phyloP scores from a whole-genome alignment of 2,329 filamentous ascomycete genomes.

The Grosmannia penicillata region DNA sequence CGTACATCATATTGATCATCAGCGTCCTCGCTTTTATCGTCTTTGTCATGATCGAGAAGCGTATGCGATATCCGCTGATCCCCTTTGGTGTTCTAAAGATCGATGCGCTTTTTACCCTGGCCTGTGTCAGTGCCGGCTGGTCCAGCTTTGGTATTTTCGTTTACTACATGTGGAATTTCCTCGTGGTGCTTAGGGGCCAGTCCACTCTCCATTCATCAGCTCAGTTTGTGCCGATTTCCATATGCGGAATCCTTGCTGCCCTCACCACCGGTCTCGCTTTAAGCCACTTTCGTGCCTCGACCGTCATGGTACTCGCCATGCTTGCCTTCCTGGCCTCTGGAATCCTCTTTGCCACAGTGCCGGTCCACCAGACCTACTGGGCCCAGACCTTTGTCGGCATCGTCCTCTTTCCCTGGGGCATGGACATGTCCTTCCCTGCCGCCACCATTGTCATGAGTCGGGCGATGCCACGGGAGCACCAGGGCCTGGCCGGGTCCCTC shows the following conservation, averaged over 20 bases:
- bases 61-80: constrained; percentile 8
- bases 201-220: constrained; percentile 23
- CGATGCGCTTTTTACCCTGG: constrained; percentile 8
- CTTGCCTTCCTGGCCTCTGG: constrained; percentile 15
- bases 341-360: constrained; percentile 27
- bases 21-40: constrained; percentile 7
- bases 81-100: constrained; percentile 10
- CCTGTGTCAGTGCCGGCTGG: constrained; percentile 8
- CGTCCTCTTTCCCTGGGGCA: constrained; percentile 20
- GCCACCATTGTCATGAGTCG: constrained; percentile 39
- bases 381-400: constrained; percentile 24
- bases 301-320: constrained; percentile 29
- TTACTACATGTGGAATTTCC: constrained; percentile 10
- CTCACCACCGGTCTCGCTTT: constrained; percentile 28
- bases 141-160: constrained; percentile 11
- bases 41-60: constrained; percentile 9
- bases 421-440: constrained; percentile 33
- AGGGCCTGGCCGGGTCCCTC: constrained; percentile 33
- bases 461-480: constrained; percentile 28
- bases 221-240: constrained; percentile 24
- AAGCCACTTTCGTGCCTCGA: constrained; percentile 28
- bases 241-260: constrained; percentile 23
- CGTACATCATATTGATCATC: constrained; percentile 9
- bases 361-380: constrained; percentile 28
- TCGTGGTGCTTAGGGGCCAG: constrained; percentile 23